These are phyloP conservation scores for Pseudoturritis turrita DNA, from an alignment of 345 rosid genomes.

Conservation along the genomic window DNA sequence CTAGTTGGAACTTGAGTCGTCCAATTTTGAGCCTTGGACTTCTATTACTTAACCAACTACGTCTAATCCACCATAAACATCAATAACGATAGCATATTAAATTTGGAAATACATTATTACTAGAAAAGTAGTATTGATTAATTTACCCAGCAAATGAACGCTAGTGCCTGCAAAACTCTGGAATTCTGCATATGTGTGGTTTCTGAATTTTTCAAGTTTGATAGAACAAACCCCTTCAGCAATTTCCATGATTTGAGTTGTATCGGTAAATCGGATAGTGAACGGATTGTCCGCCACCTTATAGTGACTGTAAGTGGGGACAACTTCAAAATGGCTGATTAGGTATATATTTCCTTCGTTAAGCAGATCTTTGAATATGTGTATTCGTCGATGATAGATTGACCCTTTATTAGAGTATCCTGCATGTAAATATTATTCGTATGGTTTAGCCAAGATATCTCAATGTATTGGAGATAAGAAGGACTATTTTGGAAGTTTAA, in stretches of 20 bases:
- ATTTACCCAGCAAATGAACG: background rate
- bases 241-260: background rate
- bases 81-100: background rate
- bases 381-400: background rate
- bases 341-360: background rate
- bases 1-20: background rate
- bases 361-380: background rate
- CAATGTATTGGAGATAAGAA: background rate
- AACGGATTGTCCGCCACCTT: background rate
- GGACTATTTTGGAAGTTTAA: background rate
- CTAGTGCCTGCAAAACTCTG: background rate
- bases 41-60: background rate
- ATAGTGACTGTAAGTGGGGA: background rate
- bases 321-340: background rate
- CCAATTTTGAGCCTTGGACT: background rate
- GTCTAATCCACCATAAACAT: rapidly evolving
- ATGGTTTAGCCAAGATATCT: background rate
- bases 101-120: too few species aligned
- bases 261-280: background rate
- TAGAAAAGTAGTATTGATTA: background rate
- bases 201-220: background rate
- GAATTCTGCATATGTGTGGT: background rate
- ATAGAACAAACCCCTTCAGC: background rate
- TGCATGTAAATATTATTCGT: background rate
- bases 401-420: background rate